Evolutionary conservation across 495 filamentous ascomycete species (phyloP), one percentile per base, ranked within the genome.

Genomic region (Cudoniella acicularis): DNA sequence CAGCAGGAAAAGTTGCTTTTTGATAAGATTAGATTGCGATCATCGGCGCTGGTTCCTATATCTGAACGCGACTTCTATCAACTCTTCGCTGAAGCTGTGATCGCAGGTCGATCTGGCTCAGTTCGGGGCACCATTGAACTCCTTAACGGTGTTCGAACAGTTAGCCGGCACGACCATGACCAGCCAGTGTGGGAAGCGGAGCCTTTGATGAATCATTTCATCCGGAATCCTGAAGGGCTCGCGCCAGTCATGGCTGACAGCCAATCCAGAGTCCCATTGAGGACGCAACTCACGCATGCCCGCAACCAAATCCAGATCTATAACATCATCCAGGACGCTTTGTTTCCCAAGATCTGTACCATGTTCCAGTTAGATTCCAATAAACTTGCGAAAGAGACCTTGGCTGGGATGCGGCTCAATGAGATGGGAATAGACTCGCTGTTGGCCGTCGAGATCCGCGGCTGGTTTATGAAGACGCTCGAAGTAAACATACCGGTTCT

Each of bases 61-160:
- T 83, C 81, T 1, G 83, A 87, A 60, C 73, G 73, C 6, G 82
- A 86, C 52, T 68, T 86, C 48, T 80, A 83, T 40, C 80, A 84
- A 58, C 75, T 83, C 63, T 84, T 87, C 57, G 71, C 80, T 10
- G 82, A 86, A 60, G 79, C 80, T 21, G 74, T 86, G 18, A 54
- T 68, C 18, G 69, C 73, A 0, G 72, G 76, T 11, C 62, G 59
- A 43, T 70, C 73, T 0, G 10, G 20, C 51, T 43, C 27, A 9
- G 10, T 1, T 27, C 1, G 1, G n/a, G n/a, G n/a, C 8, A 53
- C 17, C 21, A 2, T 8, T 2, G 13, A 41, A 11, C 25, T 41
- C 30, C n/a, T 20, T 2, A 20, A 42, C 50, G 11, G 50, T 52
- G 10, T 13, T 10, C 3, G 1, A 52, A n/a, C 22, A 26, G 23